Conservation (phyloP, 2,329 filamentous ascomycete species). For the Aspergillus japonicus region DNA sequence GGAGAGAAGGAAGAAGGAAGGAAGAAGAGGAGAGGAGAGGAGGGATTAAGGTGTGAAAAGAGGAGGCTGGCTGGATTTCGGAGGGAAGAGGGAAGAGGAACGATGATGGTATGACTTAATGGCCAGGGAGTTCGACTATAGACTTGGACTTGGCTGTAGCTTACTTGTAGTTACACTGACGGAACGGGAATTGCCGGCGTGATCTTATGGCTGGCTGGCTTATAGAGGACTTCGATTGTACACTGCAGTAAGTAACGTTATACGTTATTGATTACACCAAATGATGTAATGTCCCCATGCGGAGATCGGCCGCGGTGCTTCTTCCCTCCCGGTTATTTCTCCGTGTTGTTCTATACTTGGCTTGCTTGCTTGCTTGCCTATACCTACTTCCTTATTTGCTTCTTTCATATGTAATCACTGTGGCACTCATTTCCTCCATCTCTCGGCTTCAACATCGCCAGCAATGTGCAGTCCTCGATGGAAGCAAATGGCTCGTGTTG, state of each 20-base stretch:
- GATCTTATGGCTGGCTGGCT: background rate
- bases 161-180: background rate
- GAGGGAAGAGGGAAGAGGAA: background rate
- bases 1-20: background rate
- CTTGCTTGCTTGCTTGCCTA: no score
- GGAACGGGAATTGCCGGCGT: constrained; percentile 17
- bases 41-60: background rate
- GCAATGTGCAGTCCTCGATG: no score
- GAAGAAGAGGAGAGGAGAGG: background rate
- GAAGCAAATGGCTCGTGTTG: background rate
- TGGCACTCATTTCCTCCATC: no score
- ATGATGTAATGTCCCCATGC: constrained; percentile 15
- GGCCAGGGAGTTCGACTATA: background rate
- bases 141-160: background rate
- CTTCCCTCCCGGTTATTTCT: background rate
- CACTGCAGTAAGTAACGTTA: background rate
- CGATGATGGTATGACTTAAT: constrained; percentile 11
- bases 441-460: no score
- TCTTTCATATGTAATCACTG: no score
- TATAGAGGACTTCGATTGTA: background rate
- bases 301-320: background rate
- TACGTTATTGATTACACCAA: background rate
- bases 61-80: constrained; percentile 3
- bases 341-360: background rate
- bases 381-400: no score